Evolutionary conservation across 768 basidiomycete species (phyloP), one percentile per base, ranked within the genome.

Genomic region (Amanita rubescens): DNA sequence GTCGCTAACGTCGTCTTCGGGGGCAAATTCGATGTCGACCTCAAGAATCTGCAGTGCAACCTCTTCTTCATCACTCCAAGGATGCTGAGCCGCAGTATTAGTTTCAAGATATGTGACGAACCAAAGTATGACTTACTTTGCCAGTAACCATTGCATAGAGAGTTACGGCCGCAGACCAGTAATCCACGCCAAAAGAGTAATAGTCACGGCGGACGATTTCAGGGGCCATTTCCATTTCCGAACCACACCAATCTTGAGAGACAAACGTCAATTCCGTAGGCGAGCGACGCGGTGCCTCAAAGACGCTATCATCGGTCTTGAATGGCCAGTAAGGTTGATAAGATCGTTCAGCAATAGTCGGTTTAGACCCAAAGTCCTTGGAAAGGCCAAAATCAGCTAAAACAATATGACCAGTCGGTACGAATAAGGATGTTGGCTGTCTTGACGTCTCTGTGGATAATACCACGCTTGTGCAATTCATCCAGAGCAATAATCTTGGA

Each of bases 121-220:
- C 24, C 12, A 7, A 22, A n/a, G 24, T 11, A 10, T 39, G 14
- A 55, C 64, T 51, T 42, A 69, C 70, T 43, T 75, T 68, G 9
- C 87, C 88, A 0, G 81, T 81, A 38, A 91, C 71, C 48, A 94
- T 75, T 37, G 81, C 79, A 64, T 85, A 85, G 3, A 92, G 75
- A 25, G 89, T 76, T 48, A 89, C 79, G 0, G 87, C 87, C 4
- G 87, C 65, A 0, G 90, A 87, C 90, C 90, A 94, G 44, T 89
- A 77, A 56, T 94, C 90, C 2, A 66, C 62, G 11, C 64, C 64
- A 58, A 67, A 69, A 1, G 65, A 65, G 46, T 68, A 67, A 5
- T 56, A 59, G 30, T 60, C 54, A 24, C 60, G 49, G 3, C 53
- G 51, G 45, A 63, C 58, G 4, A 67, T 58, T 54, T 71, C 70